Conservation (phyloP, 2,329 filamentous ascomycete species). For the Trichoderma hamatum region DNA sequence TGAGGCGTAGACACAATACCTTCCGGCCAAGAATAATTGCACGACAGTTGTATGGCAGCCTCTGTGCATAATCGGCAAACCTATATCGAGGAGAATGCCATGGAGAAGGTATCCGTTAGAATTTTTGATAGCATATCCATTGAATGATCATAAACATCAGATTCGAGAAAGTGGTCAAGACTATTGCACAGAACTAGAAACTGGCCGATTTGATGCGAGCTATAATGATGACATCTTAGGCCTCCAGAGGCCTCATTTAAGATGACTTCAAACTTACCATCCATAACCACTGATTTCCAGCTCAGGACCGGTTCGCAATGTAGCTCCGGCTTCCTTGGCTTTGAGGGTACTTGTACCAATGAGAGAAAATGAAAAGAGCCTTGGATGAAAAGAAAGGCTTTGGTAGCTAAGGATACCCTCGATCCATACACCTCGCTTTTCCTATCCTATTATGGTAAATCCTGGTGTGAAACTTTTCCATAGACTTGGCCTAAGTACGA, state of each 20-base stretch:
- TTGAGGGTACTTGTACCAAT: conserved; percentile 58
- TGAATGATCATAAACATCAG: conserved; percentile 39
- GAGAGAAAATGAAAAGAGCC: neutral
- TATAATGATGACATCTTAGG: neutral
- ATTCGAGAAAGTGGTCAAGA: conserved; percentile 66
- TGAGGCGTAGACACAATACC: conserved; percentile 72
- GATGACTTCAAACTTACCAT: conserved; percentile 28
- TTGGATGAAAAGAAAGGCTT: neutral
- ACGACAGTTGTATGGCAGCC: conserved; percentile 29
- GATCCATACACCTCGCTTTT: too few species aligned
- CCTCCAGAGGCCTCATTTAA: neutral
- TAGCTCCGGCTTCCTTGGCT: conserved; percentile 65
- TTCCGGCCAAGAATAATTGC: conserved; percentile 55
- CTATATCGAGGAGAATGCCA: conserved; percentile 45
- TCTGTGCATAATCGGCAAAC: conserved; percentile 48
- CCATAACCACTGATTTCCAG: conserved; percentile 48
- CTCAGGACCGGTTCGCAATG: conserved; percentile 63
- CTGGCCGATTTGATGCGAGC: neutral
- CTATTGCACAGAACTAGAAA: conserved; percentile 32
- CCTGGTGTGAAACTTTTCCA: neutral
- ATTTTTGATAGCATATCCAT: conserved; percentile 41
- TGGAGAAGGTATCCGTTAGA: conserved; percentile 40
- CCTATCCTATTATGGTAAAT: too few species aligned
- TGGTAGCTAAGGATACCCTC: neutral
- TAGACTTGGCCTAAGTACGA: conserved; percentile 5